Conservation (phyloP, 192 early-diverging fungal genomes). For the Mortierella claussenii region DNA sequence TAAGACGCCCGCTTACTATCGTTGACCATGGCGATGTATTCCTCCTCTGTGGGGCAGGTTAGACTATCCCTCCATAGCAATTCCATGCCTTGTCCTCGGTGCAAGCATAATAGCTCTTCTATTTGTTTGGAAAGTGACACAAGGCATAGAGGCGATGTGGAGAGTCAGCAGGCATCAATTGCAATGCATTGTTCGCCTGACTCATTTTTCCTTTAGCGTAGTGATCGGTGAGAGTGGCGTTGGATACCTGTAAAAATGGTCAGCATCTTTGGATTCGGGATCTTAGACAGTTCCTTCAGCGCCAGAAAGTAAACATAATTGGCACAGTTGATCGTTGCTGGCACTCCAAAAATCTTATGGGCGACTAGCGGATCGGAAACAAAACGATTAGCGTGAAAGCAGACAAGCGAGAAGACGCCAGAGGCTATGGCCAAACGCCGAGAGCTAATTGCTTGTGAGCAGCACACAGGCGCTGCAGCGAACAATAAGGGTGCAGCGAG, state of each 20-base stretch:
- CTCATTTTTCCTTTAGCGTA: constrained; percentile 1
- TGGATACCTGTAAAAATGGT: constrained; percentile 88
- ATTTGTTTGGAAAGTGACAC: constrained; percentile 5
- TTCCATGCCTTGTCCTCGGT: constrained; percentile 98
- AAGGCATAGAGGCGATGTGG: not conserved
- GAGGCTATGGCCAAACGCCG: no score
- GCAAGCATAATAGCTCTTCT: constrained; percentile 90
- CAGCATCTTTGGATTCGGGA: constrained; percentile 76
- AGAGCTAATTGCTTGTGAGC: no score
- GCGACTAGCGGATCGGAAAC: constrained; percentile 67
- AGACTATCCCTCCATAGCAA: constrained; percentile 94
- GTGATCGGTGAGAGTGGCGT: no score
- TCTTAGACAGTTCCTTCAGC: constrained; percentile 74
- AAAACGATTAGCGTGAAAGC: no score
- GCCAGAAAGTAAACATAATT: constrained; percentile 98
- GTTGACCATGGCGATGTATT: constrained; percentile 94
- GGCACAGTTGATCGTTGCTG: constrained; percentile 95
- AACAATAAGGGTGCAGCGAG: no score
- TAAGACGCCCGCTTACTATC: constrained; percentile 92
- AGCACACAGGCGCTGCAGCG: no score
- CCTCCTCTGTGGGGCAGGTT: constrained; percentile 90
- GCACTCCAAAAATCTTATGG: constrained; percentile 94
- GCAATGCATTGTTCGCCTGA: no score
- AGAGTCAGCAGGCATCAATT: not conserved
- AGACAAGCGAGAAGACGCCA: no score